These are phyloP conservation scores for Fistulinella staudtii DNA, from an alignment of 1,284 basidiomycete species.

Conservation along the genomic window DNA sequence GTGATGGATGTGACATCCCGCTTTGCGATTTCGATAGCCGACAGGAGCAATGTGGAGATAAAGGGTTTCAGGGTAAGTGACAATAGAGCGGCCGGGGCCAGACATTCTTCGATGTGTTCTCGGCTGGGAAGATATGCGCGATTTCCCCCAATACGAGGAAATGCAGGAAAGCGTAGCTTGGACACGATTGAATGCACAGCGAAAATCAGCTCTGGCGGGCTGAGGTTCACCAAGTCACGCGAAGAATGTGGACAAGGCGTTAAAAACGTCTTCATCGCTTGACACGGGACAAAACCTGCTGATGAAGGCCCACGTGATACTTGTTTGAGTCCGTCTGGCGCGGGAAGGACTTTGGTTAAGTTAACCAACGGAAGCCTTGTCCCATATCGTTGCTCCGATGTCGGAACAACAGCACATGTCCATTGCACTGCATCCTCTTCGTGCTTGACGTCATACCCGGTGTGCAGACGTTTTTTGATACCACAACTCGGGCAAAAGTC, in stretches of 20 bases:
- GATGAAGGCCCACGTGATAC: slow-evolving; percentile 6
- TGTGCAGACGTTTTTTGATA: slow-evolving; percentile 29
- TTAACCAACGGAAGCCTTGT: slow-evolving; percentile 20
- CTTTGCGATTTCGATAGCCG: slow-evolving; percentile 29
- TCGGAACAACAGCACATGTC: slow-evolving; percentile 26
- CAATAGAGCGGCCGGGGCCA: slow-evolving; percentile 31
- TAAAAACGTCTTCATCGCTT: slow-evolving; percentile 7
- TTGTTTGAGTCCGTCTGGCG: slow-evolving; percentile 16
- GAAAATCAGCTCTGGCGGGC: slow-evolving; percentile 26
- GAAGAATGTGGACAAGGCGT: slow-evolving; percentile 14
- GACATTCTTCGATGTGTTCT: slow-evolving; percentile 13
- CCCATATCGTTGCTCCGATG: slow-evolving; percentile 20
- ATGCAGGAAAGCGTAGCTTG: slow-evolving; percentile 21
- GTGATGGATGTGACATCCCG: slow-evolving; percentile 21
- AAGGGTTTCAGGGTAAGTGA: slow-evolving; percentile 28
- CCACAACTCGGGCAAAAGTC: slow-evolving; percentile 28
- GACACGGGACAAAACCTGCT: slow-evolving; percentile 5
- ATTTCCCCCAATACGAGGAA: slow-evolving; percentile 13
- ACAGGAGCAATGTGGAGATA: slow-evolving; percentile 25
- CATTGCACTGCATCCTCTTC: slow-evolving; percentile 21
- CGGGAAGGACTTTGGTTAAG: slow-evolving; percentile 16
- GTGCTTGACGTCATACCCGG: slow-evolving; percentile 18
- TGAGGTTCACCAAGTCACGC: slow-evolving; percentile 21
- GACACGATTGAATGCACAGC: slow-evolving; percentile 25
- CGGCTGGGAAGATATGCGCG: slow-evolving; percentile 7